These are phyloP conservation scores for Brassica balearica DNA, from an alignment of 441 rosid species.

Conservation along the genomic window DNA sequence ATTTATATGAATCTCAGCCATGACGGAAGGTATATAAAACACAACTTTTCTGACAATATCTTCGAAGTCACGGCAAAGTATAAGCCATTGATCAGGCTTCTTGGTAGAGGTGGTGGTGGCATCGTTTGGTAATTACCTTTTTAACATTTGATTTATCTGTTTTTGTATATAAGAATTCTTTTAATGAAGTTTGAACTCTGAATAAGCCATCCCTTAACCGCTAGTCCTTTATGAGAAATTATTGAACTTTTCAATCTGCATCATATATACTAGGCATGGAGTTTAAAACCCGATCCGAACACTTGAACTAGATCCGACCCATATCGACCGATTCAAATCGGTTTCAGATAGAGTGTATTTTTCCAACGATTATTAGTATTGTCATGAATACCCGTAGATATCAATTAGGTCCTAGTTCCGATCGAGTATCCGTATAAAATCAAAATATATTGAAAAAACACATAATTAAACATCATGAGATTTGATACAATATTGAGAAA, in stretches of 20 bases:
- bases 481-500: neutral
- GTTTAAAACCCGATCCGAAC: neutral
- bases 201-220: neutral
- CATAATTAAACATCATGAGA: neutral
- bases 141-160: neutral
- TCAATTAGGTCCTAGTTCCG: too few relatives aligned
- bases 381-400: neutral
- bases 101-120: constrained; percentile 82
- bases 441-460: too few relatives aligned
- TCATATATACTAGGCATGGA: neutral
- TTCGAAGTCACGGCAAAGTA: constrained; percentile 87
- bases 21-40: constrained; percentile 70
- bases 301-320: neutral
- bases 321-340: neutral
- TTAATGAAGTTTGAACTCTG: neutral
- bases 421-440: neutral
- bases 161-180: neutral
- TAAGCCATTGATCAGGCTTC: constrained; percentile 70
- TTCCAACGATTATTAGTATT: neutral
- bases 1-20: constrained; percentile 63
- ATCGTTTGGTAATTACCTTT: constrained; percentile 63
- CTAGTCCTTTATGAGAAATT: neutral
- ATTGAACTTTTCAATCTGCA: too few relatives aligned
- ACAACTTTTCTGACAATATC: constrained; percentile 65
- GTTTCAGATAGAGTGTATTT: neutral